Evolutionary conservation across 2,329 filamentous ascomycete genomes (phyloP), one percentile per base, ranked within the genome.

Genomic region (Claviceps quebecensis): DNA sequence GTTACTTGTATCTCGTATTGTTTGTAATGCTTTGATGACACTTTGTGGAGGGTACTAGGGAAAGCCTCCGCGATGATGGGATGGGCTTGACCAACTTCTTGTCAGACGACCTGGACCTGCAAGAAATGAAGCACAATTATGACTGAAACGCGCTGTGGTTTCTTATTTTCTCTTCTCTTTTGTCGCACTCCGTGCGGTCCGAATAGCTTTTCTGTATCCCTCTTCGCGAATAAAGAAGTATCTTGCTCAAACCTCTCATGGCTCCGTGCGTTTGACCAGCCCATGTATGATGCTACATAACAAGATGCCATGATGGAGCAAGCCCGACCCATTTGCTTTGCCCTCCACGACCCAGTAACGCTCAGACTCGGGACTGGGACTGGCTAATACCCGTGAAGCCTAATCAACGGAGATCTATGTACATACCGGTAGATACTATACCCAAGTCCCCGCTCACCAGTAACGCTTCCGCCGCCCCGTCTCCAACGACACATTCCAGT

Each of bases 61-160:
- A n/a, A 22, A n/a, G n/a, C 17, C 22, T 41, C 17, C 17, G n/a
- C 17, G 1, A 47, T 44, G 22, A 44, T 38, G 16, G 19, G 13
- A n/a, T 26, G 36, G 9, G 47, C 11, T 51, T 23, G 37, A 7
- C n/a, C 45, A 22, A 22, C n/a, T 22, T 16, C 40, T 13, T 8
- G 22, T 43, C 40, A 13, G 40, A 23, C 45, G n/a, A 22, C 5
- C 8, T 19, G 45, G 45, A 22, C 29, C 26, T 14, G 23, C 39
- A 29, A 54, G 29, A 48, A 54, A 48, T 45, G 29, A 47, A 44
- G 38, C 43, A 50, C 29, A 48, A 26, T 34, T 43, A 55, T 55
- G 51, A 53, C 48, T 38, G 37, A 40, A 49, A 43, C 29, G 39
- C 47, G 7, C 22, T 19, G 29, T n/a, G 40, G 19, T 41, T 41